Evolutionary conservation across 495 filamentous ascomycete genomes (phyloP).

Genomic region (Penicillium longicatenatum): DNA sequence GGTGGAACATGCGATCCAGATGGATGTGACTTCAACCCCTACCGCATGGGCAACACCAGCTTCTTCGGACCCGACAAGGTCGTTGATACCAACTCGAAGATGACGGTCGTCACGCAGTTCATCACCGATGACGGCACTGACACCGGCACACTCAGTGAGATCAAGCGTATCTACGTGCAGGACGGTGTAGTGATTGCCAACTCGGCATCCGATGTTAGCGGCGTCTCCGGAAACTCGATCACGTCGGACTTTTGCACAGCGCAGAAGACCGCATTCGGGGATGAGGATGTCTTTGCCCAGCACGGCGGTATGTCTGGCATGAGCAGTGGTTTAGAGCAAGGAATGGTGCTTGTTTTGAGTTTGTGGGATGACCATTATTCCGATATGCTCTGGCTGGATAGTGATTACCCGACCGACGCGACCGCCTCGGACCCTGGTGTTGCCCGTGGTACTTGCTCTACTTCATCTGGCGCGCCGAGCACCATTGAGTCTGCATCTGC

Average conservation of each 20-base stretch:
- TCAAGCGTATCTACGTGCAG: constrained; percentile 74
- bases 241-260: constrained; percentile 61
- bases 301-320: constrained; percentile 65
- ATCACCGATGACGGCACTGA: constrained; percentile 56
- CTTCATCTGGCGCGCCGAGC: constrained; percentile 60
- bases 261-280: constrained; percentile 63
- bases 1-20: constrained; percentile 69
- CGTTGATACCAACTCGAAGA: constrained; percentile 61
- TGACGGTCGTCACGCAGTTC: constrained; percentile 79
- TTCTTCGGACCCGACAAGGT: constrained; percentile 65
- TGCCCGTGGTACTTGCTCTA: constrained; percentile 68
- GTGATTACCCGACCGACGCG: constrained; percentile 63
- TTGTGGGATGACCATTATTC: constrained; percentile 76
- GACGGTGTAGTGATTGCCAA: constrained; percentile 63
- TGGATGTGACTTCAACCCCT: constrained; percentile 80
- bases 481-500: constrained; percentile 58
- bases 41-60: constrained; percentile 60
- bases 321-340: constrained; percentile 54
- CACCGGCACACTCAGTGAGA: constrained; percentile 58
- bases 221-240: constrained; percentile 58
- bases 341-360: constrained; percentile 78
- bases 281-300: constrained; percentile 56
- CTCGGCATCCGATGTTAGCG: constrained; percentile 52
- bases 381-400: constrained; percentile 87
- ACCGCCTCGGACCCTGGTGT: constrained; percentile 61